These are phyloP conservation scores for Colletotrichum abscissum DNA, from an alignment of 2,329 filamentous ascomycete species.

Conservation along the genomic window DNA sequence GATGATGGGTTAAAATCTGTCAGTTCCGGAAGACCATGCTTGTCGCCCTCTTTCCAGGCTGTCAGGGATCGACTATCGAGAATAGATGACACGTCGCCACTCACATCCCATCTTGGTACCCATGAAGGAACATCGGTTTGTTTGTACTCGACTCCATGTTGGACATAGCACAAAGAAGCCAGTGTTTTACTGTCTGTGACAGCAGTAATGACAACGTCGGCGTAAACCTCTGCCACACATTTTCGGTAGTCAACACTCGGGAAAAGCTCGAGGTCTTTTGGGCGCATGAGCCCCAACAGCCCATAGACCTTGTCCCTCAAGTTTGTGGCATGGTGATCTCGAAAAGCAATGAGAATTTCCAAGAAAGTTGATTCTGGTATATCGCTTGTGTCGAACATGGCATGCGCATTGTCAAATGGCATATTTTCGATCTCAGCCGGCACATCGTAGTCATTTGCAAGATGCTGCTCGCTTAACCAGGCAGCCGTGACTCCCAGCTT, in stretches of 20 bases:
- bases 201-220: not conserved
- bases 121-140: not conserved
- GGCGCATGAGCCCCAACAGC: not conserved
- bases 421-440: not conserved
- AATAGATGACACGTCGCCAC: not conserved
- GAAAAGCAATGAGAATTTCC: conserved; percentile 3
- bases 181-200: not conserved
- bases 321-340: conserved; percentile 10
- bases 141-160: not conserved
- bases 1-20: not conserved
- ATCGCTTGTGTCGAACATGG: conserved; percentile 17
- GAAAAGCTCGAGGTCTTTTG: not conserved
- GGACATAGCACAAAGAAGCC: not conserved
- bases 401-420: conserved; percentile 4
- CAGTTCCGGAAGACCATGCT: not conserved
- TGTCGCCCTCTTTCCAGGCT: not conserved
- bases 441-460: conserved; percentile 10
- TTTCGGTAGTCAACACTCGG: not conserved
- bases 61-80: not conserved
- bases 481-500: conserved; percentile 5
- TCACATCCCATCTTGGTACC: conserved; percentile 8
- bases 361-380: not conserved
- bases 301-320: conserved; percentile 22
- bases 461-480: conserved; percentile 10
- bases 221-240: conserved; percentile 1